These are phyloP conservation scores for Podaxis pistillaris DNA, from an alignment of 768 basidiomycete species.

Conservation along the genomic window DNA sequence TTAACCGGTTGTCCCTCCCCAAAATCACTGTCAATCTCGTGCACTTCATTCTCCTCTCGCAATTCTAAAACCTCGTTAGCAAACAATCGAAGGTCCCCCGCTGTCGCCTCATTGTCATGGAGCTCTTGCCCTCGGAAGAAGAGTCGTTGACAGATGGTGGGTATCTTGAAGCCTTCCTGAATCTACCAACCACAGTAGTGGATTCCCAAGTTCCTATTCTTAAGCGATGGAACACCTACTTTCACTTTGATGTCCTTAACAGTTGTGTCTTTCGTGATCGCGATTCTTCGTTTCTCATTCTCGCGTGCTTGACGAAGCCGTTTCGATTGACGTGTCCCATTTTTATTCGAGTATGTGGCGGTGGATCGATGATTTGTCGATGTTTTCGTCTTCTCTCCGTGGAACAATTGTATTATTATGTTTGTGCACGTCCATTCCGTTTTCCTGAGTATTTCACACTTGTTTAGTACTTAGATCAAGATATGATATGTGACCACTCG, in stretches of 20 bases:
- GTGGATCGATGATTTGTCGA: slow-evolving; percentile 17
- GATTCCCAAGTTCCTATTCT: background rate
- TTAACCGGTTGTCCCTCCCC: slow-evolving; percentile 35
- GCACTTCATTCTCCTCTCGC: slow-evolving; percentile 58
- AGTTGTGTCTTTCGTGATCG: slow-evolving; percentile 61
- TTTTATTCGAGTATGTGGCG: slow-evolving; percentile 32
- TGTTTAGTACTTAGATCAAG: slow-evolving; percentile 6
- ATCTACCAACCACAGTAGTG: slow-evolving; percentile 39
- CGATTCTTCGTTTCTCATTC: slow-evolving; percentile 49
- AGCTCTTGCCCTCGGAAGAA: slow-evolving; percentile 64
- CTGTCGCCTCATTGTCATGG: slow-evolving; percentile 55
- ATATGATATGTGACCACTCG: slow-evolving; percentile 22
- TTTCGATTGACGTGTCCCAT: slow-evolving; percentile 62
- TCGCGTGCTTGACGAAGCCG: slow-evolving; percentile 57
- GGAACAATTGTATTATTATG: slow-evolving; percentile 51
- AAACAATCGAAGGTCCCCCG: slow-evolving; percentile 50
- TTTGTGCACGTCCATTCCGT: slow-evolving; percentile 59
- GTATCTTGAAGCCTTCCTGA: slow-evolving; percentile 59
- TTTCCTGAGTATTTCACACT: slow-evolving; percentile 34
- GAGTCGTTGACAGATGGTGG: slow-evolving; percentile 75
- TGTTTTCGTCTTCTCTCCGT: slow-evolving; percentile 19
- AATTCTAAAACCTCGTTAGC: slow-evolving; percentile 68
- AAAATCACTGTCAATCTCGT: slow-evolving; percentile 51
- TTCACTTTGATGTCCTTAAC: slow-evolving; percentile 78
- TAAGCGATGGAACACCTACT: slow-evolving; percentile 36